phyloP scores from a whole-genome alignment of 129 eudicot species.

The Ambrosia trifida region DNA sequence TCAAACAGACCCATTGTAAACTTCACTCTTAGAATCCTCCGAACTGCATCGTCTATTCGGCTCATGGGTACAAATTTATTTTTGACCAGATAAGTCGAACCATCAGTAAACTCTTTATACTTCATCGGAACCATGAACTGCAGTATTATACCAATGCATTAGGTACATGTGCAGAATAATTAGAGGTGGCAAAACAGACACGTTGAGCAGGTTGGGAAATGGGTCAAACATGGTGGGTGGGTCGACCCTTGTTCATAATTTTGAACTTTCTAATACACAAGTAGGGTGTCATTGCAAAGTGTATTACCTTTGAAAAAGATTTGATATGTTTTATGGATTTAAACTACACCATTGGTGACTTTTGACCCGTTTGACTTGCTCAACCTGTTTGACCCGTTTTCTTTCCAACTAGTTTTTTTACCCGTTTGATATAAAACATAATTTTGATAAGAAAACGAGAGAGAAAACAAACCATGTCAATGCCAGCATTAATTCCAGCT shows the following conservation, averaged over 20 bases:
- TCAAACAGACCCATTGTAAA: conserved; percentile 68
- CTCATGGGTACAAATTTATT: conserved; percentile 48
- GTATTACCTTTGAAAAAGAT: background rate
- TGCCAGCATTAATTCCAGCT: conserved; percentile 64
- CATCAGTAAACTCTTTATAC: conserved; percentile 60
- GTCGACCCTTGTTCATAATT: too few relatives aligned
- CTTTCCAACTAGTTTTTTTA: background rate
- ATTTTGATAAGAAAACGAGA: background rate
- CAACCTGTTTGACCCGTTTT: background rate
- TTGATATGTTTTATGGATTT: background rate
- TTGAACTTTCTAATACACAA: too few relatives aligned
- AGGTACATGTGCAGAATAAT: too few relatives aligned
- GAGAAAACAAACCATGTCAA: conserved; percentile 63
- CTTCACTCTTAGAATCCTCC: conserved; percentile 62
- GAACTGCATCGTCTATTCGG: conserved; percentile 65
- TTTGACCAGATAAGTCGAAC: conserved; percentile 48
- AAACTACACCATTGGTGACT: background rate
- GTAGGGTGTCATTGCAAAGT: too few relatives aligned
- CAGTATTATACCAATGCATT: background rate
- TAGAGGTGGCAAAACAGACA: too few relatives aligned
- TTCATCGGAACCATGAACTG: conserved; percentile 68
- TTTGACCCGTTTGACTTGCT: background rate
- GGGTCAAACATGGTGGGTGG: too few relatives aligned
- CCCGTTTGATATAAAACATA: background rate
- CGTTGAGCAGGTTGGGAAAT: too few relatives aligned